phyloP scores from a whole-genome alignment of 139 green algal species.

The Trebouxia sp. region DNA sequence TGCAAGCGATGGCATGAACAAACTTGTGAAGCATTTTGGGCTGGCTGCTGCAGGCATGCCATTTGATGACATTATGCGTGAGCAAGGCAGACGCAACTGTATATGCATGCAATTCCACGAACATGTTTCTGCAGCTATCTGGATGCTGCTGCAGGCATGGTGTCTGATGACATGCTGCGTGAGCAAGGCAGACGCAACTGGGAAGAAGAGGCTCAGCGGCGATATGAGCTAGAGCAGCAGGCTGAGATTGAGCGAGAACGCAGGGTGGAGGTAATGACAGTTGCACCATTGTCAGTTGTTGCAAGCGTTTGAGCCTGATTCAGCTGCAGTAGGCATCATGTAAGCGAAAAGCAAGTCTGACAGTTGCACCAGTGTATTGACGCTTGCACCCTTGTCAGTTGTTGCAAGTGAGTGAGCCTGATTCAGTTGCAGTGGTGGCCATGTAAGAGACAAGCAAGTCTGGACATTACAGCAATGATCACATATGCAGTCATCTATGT shows the following conservation, averaged over 20 bases:
- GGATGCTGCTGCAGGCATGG: constrained; percentile 47
- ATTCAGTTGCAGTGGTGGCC: no score
- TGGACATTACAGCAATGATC: no score
- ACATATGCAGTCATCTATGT: no score
- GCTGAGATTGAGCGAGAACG: constrained; percentile 29
- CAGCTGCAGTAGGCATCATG: neutral
- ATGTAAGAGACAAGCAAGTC: no score
- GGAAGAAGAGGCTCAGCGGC: constrained; percentile 52
- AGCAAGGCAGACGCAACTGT: no score
- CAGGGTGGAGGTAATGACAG: neutral
- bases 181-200: constrained; percentile 55
- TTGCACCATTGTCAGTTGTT: neutral
- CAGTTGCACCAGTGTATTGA: no score
- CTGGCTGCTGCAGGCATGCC: constrained; percentile 34
- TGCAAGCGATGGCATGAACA: no score
- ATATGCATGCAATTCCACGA: no score
- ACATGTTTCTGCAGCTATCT: neutral
- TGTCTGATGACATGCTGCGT: constrained; percentile 57
- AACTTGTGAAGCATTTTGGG: neutral
- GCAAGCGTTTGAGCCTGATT: neutral
- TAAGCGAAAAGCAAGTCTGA: no score
- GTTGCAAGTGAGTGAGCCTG: no score
- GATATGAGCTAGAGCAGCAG: constrained; percentile 26
- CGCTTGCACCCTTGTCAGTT: no score
- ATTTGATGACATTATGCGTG: neutral